phyloP scores from a whole-genome alignment of 768 basidiomycete species.

The Suillus placidus region DNA sequence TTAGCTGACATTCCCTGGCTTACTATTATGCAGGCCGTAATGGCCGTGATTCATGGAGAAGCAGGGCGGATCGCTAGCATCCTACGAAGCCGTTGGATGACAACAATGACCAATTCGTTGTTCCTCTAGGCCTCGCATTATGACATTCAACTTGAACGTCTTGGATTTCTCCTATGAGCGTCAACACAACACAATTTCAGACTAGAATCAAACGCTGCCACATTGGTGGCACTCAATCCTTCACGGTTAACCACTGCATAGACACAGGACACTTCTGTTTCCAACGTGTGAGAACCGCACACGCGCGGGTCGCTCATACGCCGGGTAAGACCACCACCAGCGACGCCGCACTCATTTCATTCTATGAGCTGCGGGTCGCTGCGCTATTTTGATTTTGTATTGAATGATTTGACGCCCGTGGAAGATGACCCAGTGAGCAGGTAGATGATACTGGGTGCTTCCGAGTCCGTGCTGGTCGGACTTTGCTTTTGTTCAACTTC shows the following conservation, averaged over 20 bases:
- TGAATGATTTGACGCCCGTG: not conserved
- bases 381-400: not conserved
- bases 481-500: not conserved
- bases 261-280: not conserved
- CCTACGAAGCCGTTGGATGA: not conserved
- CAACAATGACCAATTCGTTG: not conserved
- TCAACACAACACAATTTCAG: slow-evolving; percentile 7
- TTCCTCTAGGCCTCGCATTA: not conserved
- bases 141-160: not conserved
- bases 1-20: not conserved
- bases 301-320: not conserved
- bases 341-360: not conserved
- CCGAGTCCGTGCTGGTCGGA: not conserved
- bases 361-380: not conserved
- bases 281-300: not conserved
- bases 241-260: not conserved
- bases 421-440: not conserved
- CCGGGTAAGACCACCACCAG: not conserved
- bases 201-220: not conserved
- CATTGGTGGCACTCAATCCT: not conserved
- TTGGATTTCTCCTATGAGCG: not conserved
- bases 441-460: not conserved
- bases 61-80: not conserved
- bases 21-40: not conserved
- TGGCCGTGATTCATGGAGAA: too few species aligned